phyloP scores from a whole-genome alignment of 2,329 filamentous ascomycete genomes.

The Incumbomyces lentus region DNA sequence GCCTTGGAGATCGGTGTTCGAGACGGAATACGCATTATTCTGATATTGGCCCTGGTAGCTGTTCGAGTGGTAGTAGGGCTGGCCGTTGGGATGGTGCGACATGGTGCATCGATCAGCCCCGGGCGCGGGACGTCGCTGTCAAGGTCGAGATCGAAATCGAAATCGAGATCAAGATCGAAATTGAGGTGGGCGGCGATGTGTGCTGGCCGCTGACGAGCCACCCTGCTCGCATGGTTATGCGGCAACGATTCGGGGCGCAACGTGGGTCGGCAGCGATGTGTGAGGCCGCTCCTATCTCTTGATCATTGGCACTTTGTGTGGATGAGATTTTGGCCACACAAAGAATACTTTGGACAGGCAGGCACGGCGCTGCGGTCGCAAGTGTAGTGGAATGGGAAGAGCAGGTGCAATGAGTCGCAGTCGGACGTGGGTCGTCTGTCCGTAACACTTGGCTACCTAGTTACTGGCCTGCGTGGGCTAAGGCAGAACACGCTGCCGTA shows the following conservation, averaged over 20 bases:
- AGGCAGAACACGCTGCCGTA: too few relatives aligned
- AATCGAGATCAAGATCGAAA: too few relatives aligned
- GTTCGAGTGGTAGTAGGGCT: conserved; percentile 35
- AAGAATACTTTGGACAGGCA: too few relatives aligned
- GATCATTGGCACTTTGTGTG: background rate
- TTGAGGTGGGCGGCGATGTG: background rate
- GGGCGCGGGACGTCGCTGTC: background rate
- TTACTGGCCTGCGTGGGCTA: too few relatives aligned
- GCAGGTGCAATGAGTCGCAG: too few relatives aligned
- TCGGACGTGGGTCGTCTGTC: too few relatives aligned
- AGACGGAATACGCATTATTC: conserved; percentile 34
- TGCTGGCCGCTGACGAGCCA: conserved; percentile 5
- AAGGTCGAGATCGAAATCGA: background rate
- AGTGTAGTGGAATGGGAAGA: too few relatives aligned
- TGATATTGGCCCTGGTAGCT: conserved; percentile 24
- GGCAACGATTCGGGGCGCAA: background rate
- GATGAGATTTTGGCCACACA: too few relatives aligned
- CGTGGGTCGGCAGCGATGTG: background rate
- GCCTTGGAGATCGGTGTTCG: conserved; percentile 24
- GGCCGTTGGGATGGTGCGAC: conserved; percentile 48
- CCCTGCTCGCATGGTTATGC: conserved; percentile 6
- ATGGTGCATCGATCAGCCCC: conserved; percentile 26
- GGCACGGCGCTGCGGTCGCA: too few relatives aligned
- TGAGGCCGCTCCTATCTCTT: background rate
- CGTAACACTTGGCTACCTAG: too few relatives aligned